Evolutionary conservation across 2,329 filamentous ascomycete species (phyloP).

Genomic region (Bretziella fagacearum): DNA sequence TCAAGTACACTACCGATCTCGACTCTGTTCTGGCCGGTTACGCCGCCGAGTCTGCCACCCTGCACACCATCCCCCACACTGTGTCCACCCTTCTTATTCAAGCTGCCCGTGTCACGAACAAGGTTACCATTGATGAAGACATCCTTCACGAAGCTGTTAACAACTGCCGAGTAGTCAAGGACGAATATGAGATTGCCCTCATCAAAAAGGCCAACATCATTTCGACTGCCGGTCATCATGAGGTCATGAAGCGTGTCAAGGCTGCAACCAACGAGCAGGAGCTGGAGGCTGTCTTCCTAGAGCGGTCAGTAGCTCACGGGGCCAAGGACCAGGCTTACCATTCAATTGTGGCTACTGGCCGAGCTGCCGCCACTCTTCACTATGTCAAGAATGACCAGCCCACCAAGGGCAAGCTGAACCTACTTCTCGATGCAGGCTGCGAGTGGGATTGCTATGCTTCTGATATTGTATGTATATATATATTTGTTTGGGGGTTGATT

Average conservation of each 20-base stretch:
- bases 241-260: conserved; percentile 43
- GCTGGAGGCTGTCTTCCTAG: conserved; percentile 65
- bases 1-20: conserved; percentile 54
- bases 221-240: conserved; percentile 48
- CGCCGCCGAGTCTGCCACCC: conserved; percentile 30
- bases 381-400: conserved; percentile 66
- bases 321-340: conserved; percentile 75
- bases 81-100: conserved; percentile 57
- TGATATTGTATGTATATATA: conserved; percentile 35
- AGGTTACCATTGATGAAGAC: conserved; percentile 37
- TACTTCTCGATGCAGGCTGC: conserved; percentile 70
- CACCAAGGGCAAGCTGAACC: conserved; percentile 53
- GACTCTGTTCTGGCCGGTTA: conserved; percentile 46
- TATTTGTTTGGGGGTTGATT: not conserved
- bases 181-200: conserved; percentile 56
- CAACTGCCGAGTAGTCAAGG: conserved; percentile 52
- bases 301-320: conserved; percentile 56
- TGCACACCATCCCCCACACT: conserved; percentile 66
- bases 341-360: conserved; percentile 67
- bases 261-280: conserved; percentile 61
- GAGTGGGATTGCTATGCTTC: conserved; percentile 60
- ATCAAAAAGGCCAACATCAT: conserved; percentile 56
- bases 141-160: conserved; percentile 48
- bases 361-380: conserved; percentile 70
- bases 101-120: conserved; percentile 47